phyloP scores from a whole-genome alignment of 2,329 filamentous ascomycete genomes.

The Aspergillus sclerotialis region DNA sequence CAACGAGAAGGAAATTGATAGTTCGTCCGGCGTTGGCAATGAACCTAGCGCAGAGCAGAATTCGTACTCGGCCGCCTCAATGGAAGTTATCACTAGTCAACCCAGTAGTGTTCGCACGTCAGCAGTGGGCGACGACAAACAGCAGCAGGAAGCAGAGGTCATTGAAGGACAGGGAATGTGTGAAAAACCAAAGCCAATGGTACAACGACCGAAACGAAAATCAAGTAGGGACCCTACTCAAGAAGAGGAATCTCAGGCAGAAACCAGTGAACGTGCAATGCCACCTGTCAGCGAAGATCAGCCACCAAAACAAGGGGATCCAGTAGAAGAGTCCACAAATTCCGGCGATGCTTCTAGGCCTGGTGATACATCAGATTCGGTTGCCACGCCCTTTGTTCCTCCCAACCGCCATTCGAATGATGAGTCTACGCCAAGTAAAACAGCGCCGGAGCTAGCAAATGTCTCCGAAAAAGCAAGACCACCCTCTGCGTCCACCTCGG shows the following conservation, averaged over 20 bases:
- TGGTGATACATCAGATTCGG: constrained; percentile 2
- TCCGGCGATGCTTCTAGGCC: constrained; percentile 3
- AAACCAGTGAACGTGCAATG: constrained; percentile 14
- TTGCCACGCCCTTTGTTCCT: neutral
- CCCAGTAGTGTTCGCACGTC: constrained; percentile 14
- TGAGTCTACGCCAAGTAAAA: constrained; percentile 1
- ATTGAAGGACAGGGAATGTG: constrained; percentile 26
- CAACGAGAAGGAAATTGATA: constrained; percentile 1
- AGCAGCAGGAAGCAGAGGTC: constrained; percentile 16
- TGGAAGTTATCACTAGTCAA: constrained; percentile 13
- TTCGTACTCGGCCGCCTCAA: constrained; percentile 12
- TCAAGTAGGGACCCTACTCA: constrained; percentile 18
- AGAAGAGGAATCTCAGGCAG: constrained; percentile 13
- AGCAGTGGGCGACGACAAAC: constrained; percentile 11
- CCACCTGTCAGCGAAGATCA: constrained; percentile 12
- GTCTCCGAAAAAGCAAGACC: neutral
- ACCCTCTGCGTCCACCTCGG: constrained; percentile 17
- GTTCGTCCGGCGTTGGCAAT: neutral
- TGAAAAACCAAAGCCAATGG: constrained; percentile 21
- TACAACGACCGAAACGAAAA: constrained; percentile 24
- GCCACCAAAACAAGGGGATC: constrained; percentile 20
- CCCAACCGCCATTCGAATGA: neutral
- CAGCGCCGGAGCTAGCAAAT: neutral
- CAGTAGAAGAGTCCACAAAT: constrained; percentile 12
- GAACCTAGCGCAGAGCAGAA: constrained; percentile 10